Evolutionary conservation across 2,329 filamentous ascomycete species (phyloP), one percentile per base, ranked within the genome.

Genomic region (Exophiala phaeomuriformis): DNA sequence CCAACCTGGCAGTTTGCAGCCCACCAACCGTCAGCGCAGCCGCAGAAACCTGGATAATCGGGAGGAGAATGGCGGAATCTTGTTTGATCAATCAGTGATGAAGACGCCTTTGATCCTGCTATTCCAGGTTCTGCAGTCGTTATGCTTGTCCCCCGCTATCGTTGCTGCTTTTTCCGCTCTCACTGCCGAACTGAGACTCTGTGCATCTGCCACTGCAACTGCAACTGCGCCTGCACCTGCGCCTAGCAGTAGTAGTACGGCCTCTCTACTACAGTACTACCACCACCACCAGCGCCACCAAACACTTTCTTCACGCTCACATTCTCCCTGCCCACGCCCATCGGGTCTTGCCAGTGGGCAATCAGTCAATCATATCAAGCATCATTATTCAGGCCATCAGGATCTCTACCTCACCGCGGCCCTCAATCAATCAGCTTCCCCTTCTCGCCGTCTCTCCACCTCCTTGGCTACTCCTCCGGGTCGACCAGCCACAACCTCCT

Each of bases 11-110:
- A 37, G n/a, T n/a, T 28, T 37, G 12, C 30, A 36, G 43, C 43
- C 53, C 45, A 41, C 52, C 56, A 55, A 52, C 56, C 56, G 52
- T 41, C 39, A 41, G n/a, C 39, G 39, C 39, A 41, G 5, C 39
- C 39, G 39, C 27, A 41, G 39, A 41, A 41, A 10, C 39, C 12
- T 41, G 39, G 28, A 41, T 41, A 19, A 19, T 19, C 19, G 19
- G 19, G 19, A 19, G 19, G 19, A 19, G 19, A 19, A 19, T 19
- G 19, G 19, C 19, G 19, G 19, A 19, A 19, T 19, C 19, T 19
- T 19, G 19, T 19, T 19, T 19, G 19, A 19, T 19, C 19, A 19
- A 19, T 19, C 19, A 19, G 19, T 19, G 19, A 19, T 19, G 19
- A 19, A 19, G 19, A 19, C 19, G 19, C 19, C 19, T 19, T 19